A percentile compares a stretch with the other conserved stretches of the same genome.
Conservation (phyloP, 2,329 filamentous ascomycete species). For the Hypoxylon sp. region DNA sequence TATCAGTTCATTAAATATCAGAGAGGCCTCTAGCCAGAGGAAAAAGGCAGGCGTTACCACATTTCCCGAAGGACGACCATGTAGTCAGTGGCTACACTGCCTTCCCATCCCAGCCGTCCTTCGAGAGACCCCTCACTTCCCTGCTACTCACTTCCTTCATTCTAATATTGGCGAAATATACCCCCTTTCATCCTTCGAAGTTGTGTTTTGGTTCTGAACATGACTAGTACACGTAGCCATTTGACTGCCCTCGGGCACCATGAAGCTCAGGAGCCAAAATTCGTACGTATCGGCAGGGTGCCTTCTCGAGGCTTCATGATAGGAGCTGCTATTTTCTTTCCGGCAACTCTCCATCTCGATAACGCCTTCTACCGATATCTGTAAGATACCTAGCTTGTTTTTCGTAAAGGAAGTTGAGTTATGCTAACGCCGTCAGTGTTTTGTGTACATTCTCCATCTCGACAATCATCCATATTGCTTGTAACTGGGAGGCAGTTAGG, state of each 20-base stretch:
- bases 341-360: conserved; percentile 29
- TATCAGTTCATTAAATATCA: conserved; percentile 16
- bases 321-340: conserved; percentile 40
- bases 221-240: not conserved
- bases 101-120: conserved; percentile 4
- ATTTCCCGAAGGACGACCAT: not conserved
- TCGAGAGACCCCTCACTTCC: conserved; percentile 13
- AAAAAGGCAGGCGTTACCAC: not conserved
- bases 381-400: conserved; percentile 33
- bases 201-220: not conserved
- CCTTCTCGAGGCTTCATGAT: conserved; percentile 45
- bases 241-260: not conserved
- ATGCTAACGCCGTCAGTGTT: conserved; percentile 38
- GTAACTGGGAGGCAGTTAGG: conserved; percentile 36
- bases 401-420: not conserved
- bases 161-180: conserved; percentile 6
- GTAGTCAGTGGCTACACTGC: not conserved
- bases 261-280: not conserved
- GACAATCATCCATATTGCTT: conserved; percentile 24
- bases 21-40: conserved; percentile 14
- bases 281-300: conserved; percentile 15
- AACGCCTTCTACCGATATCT: conserved; percentile 36
- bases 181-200: conserved; percentile 1
- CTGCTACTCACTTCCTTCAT: conserved; percentile 1
- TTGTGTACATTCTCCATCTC: conserved; percentile 40